Percentiles rank a stretch among this genome's conserved stretches.
These are phyloP conservation scores for Ambrosia hybrid DNA, from an alignment of 140 eudicot genomes.

Conservation along the genomic window DNA sequence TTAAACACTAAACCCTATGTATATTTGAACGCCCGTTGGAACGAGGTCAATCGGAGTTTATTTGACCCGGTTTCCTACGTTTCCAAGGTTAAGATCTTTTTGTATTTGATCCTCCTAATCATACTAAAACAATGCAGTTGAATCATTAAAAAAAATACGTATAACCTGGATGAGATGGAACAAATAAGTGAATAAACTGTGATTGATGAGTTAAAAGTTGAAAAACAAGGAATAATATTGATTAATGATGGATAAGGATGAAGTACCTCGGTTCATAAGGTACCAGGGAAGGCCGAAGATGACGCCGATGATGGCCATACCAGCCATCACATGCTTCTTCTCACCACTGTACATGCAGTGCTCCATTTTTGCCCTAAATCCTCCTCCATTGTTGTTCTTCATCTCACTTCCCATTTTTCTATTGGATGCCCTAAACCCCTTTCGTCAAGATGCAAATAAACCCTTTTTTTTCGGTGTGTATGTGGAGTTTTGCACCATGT, in stretches of 20 bases:
- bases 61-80: too few species aligned
- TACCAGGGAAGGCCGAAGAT: constrained; percentile 82
- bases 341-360: constrained; percentile 75
- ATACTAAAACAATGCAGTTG: too few species aligned
- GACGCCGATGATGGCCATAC: constrained; percentile 59
- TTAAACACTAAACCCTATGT: too few species aligned
- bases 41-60: too few species aligned
- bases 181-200: neutral
- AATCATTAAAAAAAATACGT: neutral
- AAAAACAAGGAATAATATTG: neutral
- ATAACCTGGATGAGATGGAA: constrained; percentile 2
- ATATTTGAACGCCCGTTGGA: too few species aligned
- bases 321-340: constrained; percentile 76
- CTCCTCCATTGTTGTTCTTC: constrained; percentile 25
- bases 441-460: neutral
- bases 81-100: too few species aligned
- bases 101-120: too few species aligned
- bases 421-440: constrained; percentile 24
- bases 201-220: too few species aligned
- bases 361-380: constrained; percentile 69
- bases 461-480: neutral
- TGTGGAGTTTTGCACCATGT: too few species aligned
- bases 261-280: constrained; percentile 74
- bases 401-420: constrained; percentile 51
- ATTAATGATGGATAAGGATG: neutral